Base-by-base conservation (phyloP, 345 rosid genomes). In the Gynandropsis gynandra region DNA sequence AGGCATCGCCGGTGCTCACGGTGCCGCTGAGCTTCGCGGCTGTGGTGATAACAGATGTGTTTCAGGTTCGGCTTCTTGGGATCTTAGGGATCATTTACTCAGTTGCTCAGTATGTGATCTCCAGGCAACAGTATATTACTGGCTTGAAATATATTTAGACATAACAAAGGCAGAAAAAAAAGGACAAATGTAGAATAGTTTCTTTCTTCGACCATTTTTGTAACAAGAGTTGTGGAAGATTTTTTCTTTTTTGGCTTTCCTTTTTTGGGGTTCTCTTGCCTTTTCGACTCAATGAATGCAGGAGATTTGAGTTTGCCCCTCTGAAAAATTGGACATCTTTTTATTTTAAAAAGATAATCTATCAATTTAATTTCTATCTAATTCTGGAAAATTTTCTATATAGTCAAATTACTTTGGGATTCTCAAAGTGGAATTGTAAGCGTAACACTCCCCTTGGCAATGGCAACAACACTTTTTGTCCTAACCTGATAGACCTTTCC, bases 21-120 rank as follows among this genome's bases (percentile, higher is more conserved):
- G 59, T 81, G 63, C 99, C 99, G 20, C 89, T 93, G 9, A 93
- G 83, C 72, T 82, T 93, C 54, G 95, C 99, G 5, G 72, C 97
- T 1, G 70, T 85, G 64, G 71, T 88, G 37, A 93, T 93, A 56
- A 66, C 94, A 0, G 99, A 93, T 58, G 75, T 93, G 76, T 72
- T 71, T 36, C 87, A 88, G 90, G 73, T 88, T 45, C 79, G 74
- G 80, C 59, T 93, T 60, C 68, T 83, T 70, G 99, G 99, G 34
- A 32, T 75, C 24, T 70, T 93, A 52, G 99, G 99, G 15, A 75
- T 85, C 38, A 74, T 88, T 66, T 93, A 88, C 72, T 67, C 95
- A 29, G 46, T 80, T 35, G 81, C 76, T 40, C 95, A 85, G 68
- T 85, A 77, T 78, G 61, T 88, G 58, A 76, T 88, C 50, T 88